Evolutionary conservation across 768 basidiomycete genomes (phyloP), one percentile per base, ranked within the genome.

Genomic region (Infundibulicybe gibba): DNA sequence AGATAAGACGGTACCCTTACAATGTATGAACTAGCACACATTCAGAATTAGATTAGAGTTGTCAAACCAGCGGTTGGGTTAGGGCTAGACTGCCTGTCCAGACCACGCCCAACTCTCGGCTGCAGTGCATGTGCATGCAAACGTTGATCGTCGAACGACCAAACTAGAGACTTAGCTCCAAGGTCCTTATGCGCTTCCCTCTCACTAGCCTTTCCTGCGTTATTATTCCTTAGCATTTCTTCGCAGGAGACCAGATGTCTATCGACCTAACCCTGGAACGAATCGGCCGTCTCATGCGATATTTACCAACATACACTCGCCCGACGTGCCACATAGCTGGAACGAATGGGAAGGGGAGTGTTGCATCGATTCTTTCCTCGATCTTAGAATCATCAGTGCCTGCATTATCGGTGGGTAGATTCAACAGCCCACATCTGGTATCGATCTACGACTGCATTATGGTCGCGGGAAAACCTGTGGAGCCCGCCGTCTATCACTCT

Each of bases 291-390:
- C 71, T 93, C 0, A 74, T 85, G 31, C 48, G 61, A 2, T 57
- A 73, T 54, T 66, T 95, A 4, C 81, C 80, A 0, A 65, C 71
- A 0, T 86, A 88, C 58, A 80, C 73, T 0, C 77, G 90, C 2
- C 95, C 93, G 0, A 91, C 93, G 0, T 72, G 90, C 32, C 97
- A 99, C 59, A 77, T 98, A 48, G 84, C 93, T 6, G 97, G 97
- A 0, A 99, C 97, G 0, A 98, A 99, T 65, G 95, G 95, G 8
- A 99, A 98, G 65, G 97, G 97, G 32, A 94, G 90, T 54, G 91
- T 95, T 11, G 84, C 92, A 1, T 85, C 86, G 5, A 71, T 93
- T 32, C 63, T 97, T 10, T 80, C 90, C 0, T 90, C 90, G 37
- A 87, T 91, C 55, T 68, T 97, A 6, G 59, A 61, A 4, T 64